Evolutionary conservation across 495 filamentous ascomycete genomes (phyloP).

Genomic region (Penicillium argentinense): DNA sequence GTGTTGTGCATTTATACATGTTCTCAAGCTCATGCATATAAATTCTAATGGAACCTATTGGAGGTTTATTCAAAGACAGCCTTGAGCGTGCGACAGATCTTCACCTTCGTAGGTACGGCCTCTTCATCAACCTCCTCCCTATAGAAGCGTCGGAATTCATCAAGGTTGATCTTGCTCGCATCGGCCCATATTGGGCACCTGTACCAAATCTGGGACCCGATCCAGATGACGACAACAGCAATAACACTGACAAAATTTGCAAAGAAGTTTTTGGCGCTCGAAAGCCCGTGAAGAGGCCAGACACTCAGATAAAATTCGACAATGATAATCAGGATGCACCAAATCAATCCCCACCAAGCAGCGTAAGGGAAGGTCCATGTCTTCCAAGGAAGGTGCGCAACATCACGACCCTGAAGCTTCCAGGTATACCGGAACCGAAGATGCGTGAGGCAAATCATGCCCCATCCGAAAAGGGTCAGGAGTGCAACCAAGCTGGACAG

Average conservation of each 20-base stretch:
- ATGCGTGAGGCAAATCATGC: conserved; percentile 54
- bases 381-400: conserved; percentile 69
- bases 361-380: conserved; percentile 33
- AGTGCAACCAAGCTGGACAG: conserved; percentile 55
- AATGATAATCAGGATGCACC: conserved; percentile 26
- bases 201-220: conserved; percentile 21
- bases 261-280: conserved; percentile 27
- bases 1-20: no score
- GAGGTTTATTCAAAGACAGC: no score
- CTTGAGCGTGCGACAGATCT: no score
- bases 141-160: conserved; percentile 23
- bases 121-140: no score
- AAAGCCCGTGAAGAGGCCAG: conserved; percentile 18
- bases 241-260: conserved; percentile 28
- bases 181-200: conserved; percentile 33
- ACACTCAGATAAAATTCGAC: conserved; percentile 30
- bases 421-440: conserved; percentile 64
- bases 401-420: conserved; percentile 56
- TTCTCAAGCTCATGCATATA: no score
- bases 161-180: conserved; percentile 28
- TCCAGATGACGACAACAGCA: conserved; percentile 23
- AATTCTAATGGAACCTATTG: no score
- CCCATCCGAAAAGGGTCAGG: conserved; percentile 57
- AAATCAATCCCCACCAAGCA: conserved; percentile 24
- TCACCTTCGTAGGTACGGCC: no score